phyloP scores from a whole-genome alignment of 495 filamentous ascomycete genomes.

The Penicillium odoratum region DNA sequence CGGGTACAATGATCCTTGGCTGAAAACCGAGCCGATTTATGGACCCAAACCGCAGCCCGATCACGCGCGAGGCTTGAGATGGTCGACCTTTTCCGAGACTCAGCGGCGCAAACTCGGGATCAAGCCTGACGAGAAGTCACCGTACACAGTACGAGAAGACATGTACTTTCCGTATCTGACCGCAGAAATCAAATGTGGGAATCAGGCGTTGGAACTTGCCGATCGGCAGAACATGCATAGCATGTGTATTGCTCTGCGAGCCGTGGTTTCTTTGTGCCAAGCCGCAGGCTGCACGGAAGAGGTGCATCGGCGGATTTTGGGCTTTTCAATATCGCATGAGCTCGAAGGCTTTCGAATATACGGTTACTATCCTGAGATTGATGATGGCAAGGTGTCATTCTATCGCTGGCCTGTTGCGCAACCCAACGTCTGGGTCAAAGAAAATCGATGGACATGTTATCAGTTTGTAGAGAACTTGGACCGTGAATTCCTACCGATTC shows the following conservation, averaged over 20 bases:
- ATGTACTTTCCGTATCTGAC: constrained; percentile 44
- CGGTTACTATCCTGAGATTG: constrained; percentile 9
- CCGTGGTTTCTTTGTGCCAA: constrained; percentile 26
- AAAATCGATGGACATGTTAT: constrained; percentile 10
- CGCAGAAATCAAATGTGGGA: constrained; percentile 39
- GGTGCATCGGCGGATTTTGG: constrained; percentile 29
- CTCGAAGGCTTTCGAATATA: constrained; percentile 7
- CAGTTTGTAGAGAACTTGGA: constrained; percentile 5
- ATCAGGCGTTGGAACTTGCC: constrained; percentile 31
- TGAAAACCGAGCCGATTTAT: background rate
- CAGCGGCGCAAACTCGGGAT: too few relatives aligned
- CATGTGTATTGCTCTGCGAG: constrained; percentile 31
- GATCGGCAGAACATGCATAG: constrained; percentile 41
- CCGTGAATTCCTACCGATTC: constrained; percentile 9
- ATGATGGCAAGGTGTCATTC: constrained; percentile 8
- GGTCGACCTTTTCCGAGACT: background rate
- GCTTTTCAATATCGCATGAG: constrained; percentile 52
- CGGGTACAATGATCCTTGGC: too few relatives aligned
- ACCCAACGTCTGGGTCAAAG: constrained; percentile 5
- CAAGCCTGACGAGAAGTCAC: too few relatives aligned
- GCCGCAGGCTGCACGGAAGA: constrained; percentile 18
- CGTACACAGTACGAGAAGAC: background rate
- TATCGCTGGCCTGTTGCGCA: constrained; percentile 9
- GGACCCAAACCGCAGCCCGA: constrained; percentile 8
- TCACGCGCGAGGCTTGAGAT: constrained; percentile 8